Evolutionary conservation across 192 early-diverging fungal genomes (phyloP), one percentile per base, ranked within the genome.

Genomic region (Umbelopsis sp.): DNA sequence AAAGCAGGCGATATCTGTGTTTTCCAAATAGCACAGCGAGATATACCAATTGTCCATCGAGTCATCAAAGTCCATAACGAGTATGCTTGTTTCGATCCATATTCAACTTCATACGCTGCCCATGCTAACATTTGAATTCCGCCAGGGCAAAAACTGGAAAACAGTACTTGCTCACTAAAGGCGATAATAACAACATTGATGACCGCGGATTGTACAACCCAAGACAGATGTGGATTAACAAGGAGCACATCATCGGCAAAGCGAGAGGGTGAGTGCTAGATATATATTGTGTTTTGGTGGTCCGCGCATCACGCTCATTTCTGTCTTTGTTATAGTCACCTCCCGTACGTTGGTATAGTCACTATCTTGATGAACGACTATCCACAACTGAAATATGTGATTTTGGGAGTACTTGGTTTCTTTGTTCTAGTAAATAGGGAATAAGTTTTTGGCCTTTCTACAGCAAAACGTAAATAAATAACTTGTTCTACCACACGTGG

Each of bases 351-450:
- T 21, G 97, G 97, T 61, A 97, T 97, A 91, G 90, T 96, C 25
- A 98, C 95, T 13, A 99, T 99, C 66, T 79, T 93, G 52, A 91
- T 99, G 89, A 98, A 96, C 76, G 95, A 98, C 71, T 97, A 94
- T 66, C 96, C 96, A 72, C 87, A 94, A 80, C 78, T 96, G n/a
- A 99, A 99, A 76, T 88, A 83, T 49, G 87, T 86, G 0, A 82
- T 98, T 22, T 76, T 98, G 68, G 91, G 85, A 25, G 86, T 86
- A 5, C 82, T 99, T 44, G 91, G 91, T 45, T 74, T 94, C 37
- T 77, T 91, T 67, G 90, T 87, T 33, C 76, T 95, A 70, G 80
- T 92, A 25, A 81, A 85, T 74, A 85, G 87, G 74, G 92, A 91
- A 77, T 91, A 65, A 84, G 11, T 8, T 15, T 30, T 30, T 30